These are phyloP conservation scores for Penicillium ucsense DNA, from an alignment of 495 filamentous ascomycete species.

Conservation along the genomic window DNA sequence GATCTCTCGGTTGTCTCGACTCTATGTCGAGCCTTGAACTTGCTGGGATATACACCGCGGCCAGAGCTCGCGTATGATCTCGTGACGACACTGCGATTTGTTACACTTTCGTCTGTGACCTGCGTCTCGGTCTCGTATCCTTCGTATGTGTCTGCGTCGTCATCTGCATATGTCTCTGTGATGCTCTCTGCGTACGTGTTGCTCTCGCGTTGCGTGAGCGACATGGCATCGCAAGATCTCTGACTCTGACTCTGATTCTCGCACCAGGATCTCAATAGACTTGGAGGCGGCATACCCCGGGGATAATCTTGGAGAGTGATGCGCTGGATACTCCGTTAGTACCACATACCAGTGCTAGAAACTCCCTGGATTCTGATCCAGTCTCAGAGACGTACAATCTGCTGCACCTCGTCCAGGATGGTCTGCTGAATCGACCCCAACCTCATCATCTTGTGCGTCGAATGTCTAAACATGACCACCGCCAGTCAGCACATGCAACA, in stretches of 20 bases:
- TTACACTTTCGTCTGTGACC: background rate
- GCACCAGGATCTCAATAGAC: background rate
- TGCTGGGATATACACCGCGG: background rate
- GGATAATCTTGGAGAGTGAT: background rate
- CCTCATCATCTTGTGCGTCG: background rate
- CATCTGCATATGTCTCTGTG: no score
- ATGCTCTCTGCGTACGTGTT: no score
- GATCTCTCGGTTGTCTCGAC: background rate
- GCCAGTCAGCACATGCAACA: background rate
- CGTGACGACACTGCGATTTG: background rate
- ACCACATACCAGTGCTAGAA: background rate
- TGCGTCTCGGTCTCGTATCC: background rate
- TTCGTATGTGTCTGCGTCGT: no score
- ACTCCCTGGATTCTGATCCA: background rate
- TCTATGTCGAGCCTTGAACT: background rate
- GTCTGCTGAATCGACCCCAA: background rate
- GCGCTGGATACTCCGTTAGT: background rate
- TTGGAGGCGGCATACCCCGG: background rate
- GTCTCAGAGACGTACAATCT: background rate
- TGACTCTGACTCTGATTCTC: background rate
- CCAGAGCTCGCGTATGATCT: background rate
- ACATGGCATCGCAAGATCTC: background rate
- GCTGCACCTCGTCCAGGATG: background rate
- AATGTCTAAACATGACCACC: background rate
- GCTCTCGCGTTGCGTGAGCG: no score